These are phyloP conservation scores for Fraxinus anomala DNA, from an alignment of 257 asterid genomes.

Conservation along the genomic window DNA sequence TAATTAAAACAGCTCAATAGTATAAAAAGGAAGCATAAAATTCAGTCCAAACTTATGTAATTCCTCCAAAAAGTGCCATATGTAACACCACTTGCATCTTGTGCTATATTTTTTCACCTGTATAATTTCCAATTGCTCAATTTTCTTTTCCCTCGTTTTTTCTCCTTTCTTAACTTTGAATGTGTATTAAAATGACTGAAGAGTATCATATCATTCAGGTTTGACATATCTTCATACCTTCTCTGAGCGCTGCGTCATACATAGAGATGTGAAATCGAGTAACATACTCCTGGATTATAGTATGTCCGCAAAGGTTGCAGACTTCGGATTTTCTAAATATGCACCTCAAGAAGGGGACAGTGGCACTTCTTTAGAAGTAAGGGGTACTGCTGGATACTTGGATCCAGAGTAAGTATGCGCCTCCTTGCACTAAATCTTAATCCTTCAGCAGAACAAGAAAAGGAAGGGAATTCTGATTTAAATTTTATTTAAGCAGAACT, in stretches of 20 bases:
- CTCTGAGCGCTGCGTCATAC: constrained; percentile 77
- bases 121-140: not conserved
- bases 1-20: not conserved
- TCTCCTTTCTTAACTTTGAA: not conserved
- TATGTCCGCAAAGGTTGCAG: constrained; percentile 95
- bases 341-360: constrained; percentile 96
- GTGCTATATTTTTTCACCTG: not conserved
- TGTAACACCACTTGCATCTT: not conserved
- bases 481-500: not conserved
- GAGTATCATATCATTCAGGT: constrained; percentile 45
- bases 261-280: constrained; percentile 91
- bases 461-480: not conserved
- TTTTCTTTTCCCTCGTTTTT: not conserved
- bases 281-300: constrained; percentile 87
- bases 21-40: not conserved
- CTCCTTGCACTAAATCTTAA: constrained; percentile 16
- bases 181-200: constrained; percentile 10
- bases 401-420: constrained; percentile 72
- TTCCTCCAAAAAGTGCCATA: not conserved
- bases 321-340: constrained; percentile 84
- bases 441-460: not conserved
- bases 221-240: constrained; percentile 77
- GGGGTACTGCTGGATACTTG: constrained; percentile 87
- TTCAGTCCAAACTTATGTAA: not conserved
- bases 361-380: constrained; percentile 72